phyloP scores from a whole-genome alignment of 1,139 yeast species.

The Geotrichum candidum region DNA sequence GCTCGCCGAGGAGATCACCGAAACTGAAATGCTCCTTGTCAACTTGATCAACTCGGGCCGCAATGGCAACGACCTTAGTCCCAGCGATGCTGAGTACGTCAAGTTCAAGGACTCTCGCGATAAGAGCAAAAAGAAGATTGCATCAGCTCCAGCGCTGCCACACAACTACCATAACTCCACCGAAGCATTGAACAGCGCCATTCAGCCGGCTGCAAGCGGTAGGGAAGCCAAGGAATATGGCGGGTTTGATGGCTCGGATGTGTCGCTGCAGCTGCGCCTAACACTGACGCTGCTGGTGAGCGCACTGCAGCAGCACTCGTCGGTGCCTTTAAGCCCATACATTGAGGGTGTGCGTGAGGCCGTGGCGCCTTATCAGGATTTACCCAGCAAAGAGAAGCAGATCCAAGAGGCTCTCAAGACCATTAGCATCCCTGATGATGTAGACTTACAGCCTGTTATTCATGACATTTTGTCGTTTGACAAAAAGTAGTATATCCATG shows the following conservation, averaged over 20 bases:
- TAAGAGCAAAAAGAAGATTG: conserved; percentile 2
- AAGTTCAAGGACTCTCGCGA: not conserved
- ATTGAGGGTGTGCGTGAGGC: conserved; percentile 25
- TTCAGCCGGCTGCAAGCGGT: not conserved
- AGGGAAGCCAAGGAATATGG: not conserved
- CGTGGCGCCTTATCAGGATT: conserved; percentile 15
- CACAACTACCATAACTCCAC: not conserved
- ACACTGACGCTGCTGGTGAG: conserved; percentile 26
- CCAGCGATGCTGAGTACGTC: not conserved
- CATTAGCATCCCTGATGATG: conserved; percentile 25
- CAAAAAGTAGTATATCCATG: not conserved
- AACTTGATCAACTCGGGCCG: conserved; percentile 9
- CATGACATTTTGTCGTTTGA: conserved; percentile 21
- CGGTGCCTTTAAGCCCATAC: conserved; percentile 22
- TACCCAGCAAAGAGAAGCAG: conserved; percentile 8
- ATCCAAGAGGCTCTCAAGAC: conserved; percentile 26
- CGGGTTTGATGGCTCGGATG: conserved; percentile 12
- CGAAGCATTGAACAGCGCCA: not conserved
- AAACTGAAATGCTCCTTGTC: conserved; percentile 15
- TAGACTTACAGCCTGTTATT: conserved; percentile 26
- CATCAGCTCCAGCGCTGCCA: not conserved
- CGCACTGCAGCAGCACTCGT: conserved; percentile 24
- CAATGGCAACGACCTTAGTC: not conserved
- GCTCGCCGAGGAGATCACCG: conserved; percentile 11
- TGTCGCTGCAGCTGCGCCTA: conserved; percentile 22